These are phyloP conservation scores for Sordariomycetes sp. DNA, from an alignment of 2,329 filamentous ascomycete species.

Conservation along the genomic window DNA sequence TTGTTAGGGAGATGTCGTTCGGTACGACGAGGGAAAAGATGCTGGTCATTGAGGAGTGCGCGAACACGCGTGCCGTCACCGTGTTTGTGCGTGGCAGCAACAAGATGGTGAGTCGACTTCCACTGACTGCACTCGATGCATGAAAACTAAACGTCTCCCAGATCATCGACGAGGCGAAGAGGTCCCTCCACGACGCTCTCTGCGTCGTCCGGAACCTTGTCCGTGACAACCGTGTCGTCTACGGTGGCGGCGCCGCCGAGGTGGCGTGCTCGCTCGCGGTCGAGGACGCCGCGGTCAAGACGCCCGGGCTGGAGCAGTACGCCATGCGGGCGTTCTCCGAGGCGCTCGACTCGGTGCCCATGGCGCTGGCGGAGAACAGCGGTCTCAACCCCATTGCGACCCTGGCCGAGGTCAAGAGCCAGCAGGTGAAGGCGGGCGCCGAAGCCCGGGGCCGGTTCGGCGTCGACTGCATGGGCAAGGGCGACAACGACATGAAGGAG, in stretches of 20 bases:
- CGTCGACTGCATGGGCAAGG: conserved; percentile 94
- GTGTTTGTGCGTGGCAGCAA: conserved; percentile 95
- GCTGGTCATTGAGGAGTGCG: conserved; percentile 98
- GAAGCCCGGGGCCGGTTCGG: conserved; percentile 52
- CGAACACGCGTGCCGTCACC: conserved; percentile 92
- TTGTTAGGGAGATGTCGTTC: conserved; percentile 91
- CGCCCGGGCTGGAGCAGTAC: conserved; percentile 94
- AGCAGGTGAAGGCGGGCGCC: conserved; percentile 68
- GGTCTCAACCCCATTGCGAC: conserved; percentile 93
- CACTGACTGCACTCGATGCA: background rate
- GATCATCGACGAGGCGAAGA: conserved; percentile 98
- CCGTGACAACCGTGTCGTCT: conserved; percentile 90
- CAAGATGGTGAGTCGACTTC: conserved; percentile 73
- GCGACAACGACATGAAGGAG: conserved; percentile 94
- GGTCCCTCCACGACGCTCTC: conserved; percentile 91
- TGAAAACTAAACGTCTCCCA: conserved; percentile 18
- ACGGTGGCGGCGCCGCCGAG: conserved; percentile 91
- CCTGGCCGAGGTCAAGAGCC: conserved; percentile 85
- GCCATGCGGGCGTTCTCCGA: conserved; percentile 97
- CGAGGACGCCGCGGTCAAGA: conserved; percentile 88
- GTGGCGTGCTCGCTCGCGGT: conserved; percentile 95
- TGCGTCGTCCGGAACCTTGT: conserved; percentile 97
- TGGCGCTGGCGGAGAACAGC: conserved; percentile 96
- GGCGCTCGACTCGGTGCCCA: conserved; percentile 82
- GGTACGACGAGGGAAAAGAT: conserved; percentile 98